Percentiles rank a stretch among this genome's conserved stretches.
phyloP scores from a whole-genome alignment of 371 early-diverging fungal species.

The Mucor irregularis region DNA sequence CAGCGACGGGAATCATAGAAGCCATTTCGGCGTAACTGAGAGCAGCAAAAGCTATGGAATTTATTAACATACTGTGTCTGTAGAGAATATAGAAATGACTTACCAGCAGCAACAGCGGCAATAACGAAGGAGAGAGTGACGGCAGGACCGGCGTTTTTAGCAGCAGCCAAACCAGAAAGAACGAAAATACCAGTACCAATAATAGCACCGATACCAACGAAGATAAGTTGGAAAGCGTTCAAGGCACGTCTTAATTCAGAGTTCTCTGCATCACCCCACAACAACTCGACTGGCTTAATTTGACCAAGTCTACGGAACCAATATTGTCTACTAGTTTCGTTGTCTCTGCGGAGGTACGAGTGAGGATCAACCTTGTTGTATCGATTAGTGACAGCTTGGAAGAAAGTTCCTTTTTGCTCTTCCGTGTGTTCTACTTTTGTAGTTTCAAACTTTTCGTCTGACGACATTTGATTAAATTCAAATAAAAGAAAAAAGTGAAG shows the following conservation, averaged over 20 bases:
- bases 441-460: slow-evolving; percentile 1
- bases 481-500: background rate
- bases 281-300: slow-evolving; percentile 55
- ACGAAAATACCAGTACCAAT: slow-evolving; percentile 72
- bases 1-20: slow-evolving; percentile 81
- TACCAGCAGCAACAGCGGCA: slow-evolving; percentile 69
- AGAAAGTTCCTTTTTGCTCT: slow-evolving; percentile 5
- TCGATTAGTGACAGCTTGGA: slow-evolving; percentile 15
- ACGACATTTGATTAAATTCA: background rate
- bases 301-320: slow-evolving; percentile 52
- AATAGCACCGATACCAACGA: slow-evolving; percentile 71
- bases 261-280: slow-evolving; percentile 46
- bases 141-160: slow-evolving; percentile 76
- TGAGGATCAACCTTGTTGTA: slow-evolving; percentile 31
- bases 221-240: slow-evolving; percentile 44
- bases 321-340: slow-evolving; percentile 36
- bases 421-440: background rate
- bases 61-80: background rate
- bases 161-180: slow-evolving; percentile 75
- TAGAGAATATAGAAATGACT: background rate
- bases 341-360: slow-evolving; percentile 42
- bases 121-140: slow-evolving; percentile 78
- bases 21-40: slow-evolving; percentile 84
- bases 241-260: slow-evolving; percentile 51
- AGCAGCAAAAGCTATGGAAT: slow-evolving; percentile 59